Percentiles rank a stretch among this genome's conserved stretches.
These are phyloP conservation scores for Kuraishia floccosa DNA, from an alignment of 805 yeast genomes.

Conservation along the genomic window DNA sequence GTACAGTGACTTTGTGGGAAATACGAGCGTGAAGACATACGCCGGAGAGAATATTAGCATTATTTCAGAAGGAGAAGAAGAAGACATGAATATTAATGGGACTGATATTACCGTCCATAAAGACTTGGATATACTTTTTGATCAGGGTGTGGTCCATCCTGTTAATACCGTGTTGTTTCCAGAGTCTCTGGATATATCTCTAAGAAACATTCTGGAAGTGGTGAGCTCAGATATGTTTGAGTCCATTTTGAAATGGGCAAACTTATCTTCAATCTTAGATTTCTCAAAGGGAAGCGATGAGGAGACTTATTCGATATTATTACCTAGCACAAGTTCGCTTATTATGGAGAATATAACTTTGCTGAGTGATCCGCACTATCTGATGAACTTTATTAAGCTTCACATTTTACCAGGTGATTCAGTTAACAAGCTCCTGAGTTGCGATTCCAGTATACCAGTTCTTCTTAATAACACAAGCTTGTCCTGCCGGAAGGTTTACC, in stretches of 20 bases:
- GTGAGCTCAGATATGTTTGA: slow-evolving; percentile 36
- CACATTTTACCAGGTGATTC: slow-evolving; percentile 62
- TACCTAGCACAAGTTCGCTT: slow-evolving; percentile 58
- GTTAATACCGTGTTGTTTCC: slow-evolving; percentile 50
- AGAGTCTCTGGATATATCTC: slow-evolving; percentile 33
- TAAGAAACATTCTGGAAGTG: slow-evolving; percentile 43
- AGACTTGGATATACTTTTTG: slow-evolving; percentile 60
- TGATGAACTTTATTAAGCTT: slow-evolving; percentile 46
- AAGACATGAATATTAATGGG: slow-evolving; percentile 11
- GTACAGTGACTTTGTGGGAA: slow-evolving; percentile 48
- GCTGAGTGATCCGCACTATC: slow-evolving; percentile 16
- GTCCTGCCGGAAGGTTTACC: slow-evolving; percentile 27
- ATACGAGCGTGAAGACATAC: slow-evolving; percentile 16
- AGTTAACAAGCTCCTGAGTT: slow-evolving; percentile 30
- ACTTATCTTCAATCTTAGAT: slow-evolving; percentile 28
- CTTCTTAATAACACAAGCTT: slow-evolving; percentile 31
- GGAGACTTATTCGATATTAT: slow-evolving; percentile 44
- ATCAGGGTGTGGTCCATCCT: slow-evolving; percentile 79
- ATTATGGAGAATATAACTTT: slow-evolving; percentile 35
- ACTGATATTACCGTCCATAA: slow-evolving; percentile 23
- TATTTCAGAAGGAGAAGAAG: slow-evolving; percentile 4
- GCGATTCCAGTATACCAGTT: slow-evolving; percentile 33
- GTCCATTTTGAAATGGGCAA: slow-evolving; percentile 34
- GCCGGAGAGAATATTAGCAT: slow-evolving; percentile 14
- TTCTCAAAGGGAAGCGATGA: slow-evolving; percentile 12